Evolutionary conservation across 2,329 filamentous ascomycete genomes (phyloP), one percentile per base, ranked within the genome.

Genomic region (Ascosphaera apis): DNA sequence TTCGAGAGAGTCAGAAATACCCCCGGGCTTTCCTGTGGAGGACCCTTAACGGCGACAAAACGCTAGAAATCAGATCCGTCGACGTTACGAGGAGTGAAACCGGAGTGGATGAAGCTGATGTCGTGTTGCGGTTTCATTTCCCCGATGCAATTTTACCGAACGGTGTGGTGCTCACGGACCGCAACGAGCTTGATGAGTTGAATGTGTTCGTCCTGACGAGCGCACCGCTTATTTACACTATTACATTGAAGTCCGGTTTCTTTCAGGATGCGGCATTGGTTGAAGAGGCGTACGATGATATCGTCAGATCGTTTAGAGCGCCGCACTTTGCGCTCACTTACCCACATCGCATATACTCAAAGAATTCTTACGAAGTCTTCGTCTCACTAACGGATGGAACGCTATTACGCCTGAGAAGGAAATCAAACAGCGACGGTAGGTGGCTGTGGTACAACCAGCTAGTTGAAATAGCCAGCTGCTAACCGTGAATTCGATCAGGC

Each of bases 21-120:
- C 88, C 88, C 28, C 74, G 79, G 50, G 81, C 72, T 54, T 91
- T 95, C 51, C 66, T 92, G 34, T 98, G 88, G 88, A 72, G 86
- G 45, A 67, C 95, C 28, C 59, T 93, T 41, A 77, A 91, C 48
- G 72, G 81, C 47, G 72, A 73, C 48, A 78, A 69, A 44, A 63
- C 82, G 42, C 64, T 98, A 45, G 86, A 88, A 56, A 65, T 98
- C 35, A 77, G 81, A 49, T 74, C 72, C 30, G 72, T 80, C 40
- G 88, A 98, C 55, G 59, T 93, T 44, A 76, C 72, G 51, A 83
- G 68, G 58, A 69, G 65, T 44, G 65, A 64, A 41, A 66, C 63
- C 44, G 67, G 72, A 15, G 56, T 63, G 31, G 51, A 57, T 35
- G 81, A 91, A 54, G 71, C 78, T 37, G 71, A 75, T 43, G 61